Evolutionary conservation across 495 filamentous ascomycete genomes (phyloP).

Genomic region (Neurospora sp.): DNA sequence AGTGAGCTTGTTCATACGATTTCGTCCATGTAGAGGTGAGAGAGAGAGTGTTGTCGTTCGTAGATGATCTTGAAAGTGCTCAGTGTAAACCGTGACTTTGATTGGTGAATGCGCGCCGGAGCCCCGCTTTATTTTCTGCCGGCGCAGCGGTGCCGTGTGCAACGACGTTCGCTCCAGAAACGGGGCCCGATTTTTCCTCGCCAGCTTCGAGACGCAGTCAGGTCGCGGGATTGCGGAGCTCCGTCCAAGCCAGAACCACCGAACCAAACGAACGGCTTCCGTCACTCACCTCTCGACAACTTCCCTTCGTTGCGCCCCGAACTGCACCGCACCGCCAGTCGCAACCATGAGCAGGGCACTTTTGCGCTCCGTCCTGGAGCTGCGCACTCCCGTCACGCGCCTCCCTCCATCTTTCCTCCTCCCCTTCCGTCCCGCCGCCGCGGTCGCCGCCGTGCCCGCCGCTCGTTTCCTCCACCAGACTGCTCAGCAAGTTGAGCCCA

Average conservation of each 20-base stretch:
- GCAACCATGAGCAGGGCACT: conserved; percentile 35
- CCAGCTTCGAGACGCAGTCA: not conserved
- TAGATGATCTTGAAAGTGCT: not conserved
- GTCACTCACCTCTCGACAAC: conserved; percentile 9
- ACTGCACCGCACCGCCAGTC: conserved; percentile 2
- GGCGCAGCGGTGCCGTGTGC: not conserved
- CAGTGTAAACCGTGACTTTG: not conserved
- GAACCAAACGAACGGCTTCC: not conserved
- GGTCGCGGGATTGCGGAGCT: conserved; percentile 2
- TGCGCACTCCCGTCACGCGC: conserved; percentile 26
- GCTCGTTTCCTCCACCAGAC: conserved; percentile 23
- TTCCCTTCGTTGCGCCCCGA: conserved; percentile 5
- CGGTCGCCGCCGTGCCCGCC: conserved; percentile 5
- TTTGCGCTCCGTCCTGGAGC: conserved; percentile 39
- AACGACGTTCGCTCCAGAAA: not conserved
- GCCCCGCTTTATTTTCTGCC: conserved; percentile 4
- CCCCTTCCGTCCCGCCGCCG: conserved; percentile 12
- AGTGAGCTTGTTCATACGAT: not conserved
- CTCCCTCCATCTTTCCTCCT: conserved; percentile 24
- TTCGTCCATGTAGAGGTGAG: not conserved
- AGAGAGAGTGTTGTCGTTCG: not conserved
- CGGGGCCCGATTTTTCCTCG: conserved; percentile 1
- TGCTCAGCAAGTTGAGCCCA: conserved; percentile 19
- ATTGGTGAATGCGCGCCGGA: not conserved
- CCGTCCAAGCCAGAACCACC: not conserved